phyloP scores from a whole-genome alignment of 2,329 filamentous ascomycete genomes.

The Helicocarpus griseus region DNA sequence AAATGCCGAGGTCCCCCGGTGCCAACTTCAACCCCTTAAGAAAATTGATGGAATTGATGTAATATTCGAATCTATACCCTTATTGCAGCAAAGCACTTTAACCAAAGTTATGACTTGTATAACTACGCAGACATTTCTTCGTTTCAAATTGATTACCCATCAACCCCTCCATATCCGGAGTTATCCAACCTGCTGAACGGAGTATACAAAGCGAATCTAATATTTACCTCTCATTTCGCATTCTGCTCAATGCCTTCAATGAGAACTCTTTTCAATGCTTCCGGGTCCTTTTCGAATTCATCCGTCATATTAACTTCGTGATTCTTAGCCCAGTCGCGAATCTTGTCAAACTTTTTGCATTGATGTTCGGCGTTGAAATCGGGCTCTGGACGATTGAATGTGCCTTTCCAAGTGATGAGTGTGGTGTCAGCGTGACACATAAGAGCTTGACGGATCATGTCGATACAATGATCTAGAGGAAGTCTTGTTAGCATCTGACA shows the following conservation, averaged over 20 bases:
- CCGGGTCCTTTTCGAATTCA: slow-evolving; percentile 6
- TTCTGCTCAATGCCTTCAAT: slow-evolving; percentile 1
- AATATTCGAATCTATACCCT: no score
- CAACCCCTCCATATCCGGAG: no score
- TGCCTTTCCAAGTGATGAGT: slow-evolving; percentile 11
- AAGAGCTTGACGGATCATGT: slow-evolving; percentile 11
- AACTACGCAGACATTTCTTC: no score
- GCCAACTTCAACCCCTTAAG: no score
- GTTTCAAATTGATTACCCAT: no score
- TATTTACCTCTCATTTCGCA: background rate
- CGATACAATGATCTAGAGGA: slow-evolving; percentile 12
- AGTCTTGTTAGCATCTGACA: background rate
- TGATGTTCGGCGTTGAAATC: slow-evolving; percentile 10
- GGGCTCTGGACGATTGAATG: slow-evolving; percentile 5
- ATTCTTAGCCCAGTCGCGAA: slow-evolving; percentile 10
- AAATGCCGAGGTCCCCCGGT: no score
- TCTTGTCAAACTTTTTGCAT: slow-evolving; percentile 9
- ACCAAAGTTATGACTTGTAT: no score
- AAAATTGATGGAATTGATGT: no score
- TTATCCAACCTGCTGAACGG: background rate
- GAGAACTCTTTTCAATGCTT: slow-evolving; percentile 5
- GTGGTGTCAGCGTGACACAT: slow-evolving; percentile 11
- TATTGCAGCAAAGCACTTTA: no score
- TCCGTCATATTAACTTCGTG: slow-evolving; percentile 10
- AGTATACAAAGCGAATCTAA: background rate